Evolutionary conservation across 139 green algal species (phyloP).

Genomic region (Yamagishiella unicocca): DNA sequence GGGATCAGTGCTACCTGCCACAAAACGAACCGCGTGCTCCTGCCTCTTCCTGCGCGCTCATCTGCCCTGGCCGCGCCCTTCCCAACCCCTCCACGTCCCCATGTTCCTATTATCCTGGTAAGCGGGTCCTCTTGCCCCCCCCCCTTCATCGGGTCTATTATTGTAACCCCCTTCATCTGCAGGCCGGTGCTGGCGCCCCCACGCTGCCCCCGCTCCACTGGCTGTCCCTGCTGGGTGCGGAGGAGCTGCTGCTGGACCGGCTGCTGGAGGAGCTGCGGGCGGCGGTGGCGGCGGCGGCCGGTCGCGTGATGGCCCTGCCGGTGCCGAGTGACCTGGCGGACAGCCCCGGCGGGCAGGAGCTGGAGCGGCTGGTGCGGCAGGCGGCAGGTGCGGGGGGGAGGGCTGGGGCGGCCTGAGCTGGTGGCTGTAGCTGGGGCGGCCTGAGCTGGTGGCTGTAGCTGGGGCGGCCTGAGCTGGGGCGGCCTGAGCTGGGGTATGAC

Average conservation of each 20-base stretch:
- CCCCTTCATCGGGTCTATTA: too few relatives aligned
- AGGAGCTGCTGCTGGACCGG: conserved; percentile 20
- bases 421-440: not conserved
- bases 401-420: not conserved
- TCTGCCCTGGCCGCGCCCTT: too few relatives aligned
- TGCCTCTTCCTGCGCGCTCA: too few relatives aligned
- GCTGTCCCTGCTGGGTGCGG: conserved; percentile 31
- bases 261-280: conserved; percentile 18
- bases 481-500: too few relatives aligned
- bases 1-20: too few relatives aligned
- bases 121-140: too few relatives aligned
- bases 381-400: not conserved
- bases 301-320: conserved; percentile 13
- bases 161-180: not conserved
- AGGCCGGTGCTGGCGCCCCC: conserved; percentile 25
- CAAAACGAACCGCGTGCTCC: too few relatives aligned
- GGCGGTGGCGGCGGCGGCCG: not conserved
- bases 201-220: conserved; percentile 34
- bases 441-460: too few relatives aligned
- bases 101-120: too few relatives aligned
- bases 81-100: too few relatives aligned
- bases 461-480: too few relatives aligned
- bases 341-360: not conserved
- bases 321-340: too few relatives aligned
- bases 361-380: conserved; percentile 3